Evolutionary conservation across 1,139 yeast species (phyloP), one percentile per base, ranked within the genome.

Genomic region (Debaryomyces nepalensis): DNA sequence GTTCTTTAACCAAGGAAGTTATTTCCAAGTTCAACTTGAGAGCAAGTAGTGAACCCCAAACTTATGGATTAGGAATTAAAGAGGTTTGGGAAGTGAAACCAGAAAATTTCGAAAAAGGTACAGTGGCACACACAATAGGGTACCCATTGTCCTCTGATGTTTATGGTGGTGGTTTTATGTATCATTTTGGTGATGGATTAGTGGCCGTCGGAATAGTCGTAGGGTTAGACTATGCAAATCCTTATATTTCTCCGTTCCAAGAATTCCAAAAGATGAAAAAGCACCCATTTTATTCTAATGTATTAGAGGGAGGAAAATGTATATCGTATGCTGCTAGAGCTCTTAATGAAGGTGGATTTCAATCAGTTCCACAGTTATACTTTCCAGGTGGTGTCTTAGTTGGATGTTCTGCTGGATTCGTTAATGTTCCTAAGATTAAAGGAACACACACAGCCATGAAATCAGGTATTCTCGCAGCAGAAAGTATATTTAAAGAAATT

Each of bases 381-480:
- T 93, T 93, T 77, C 98, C 98, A 5, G 99, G 99, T 42, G 99
- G 99, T 42, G 83, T 90, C 5, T 70, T 93, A 20, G 93, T 93
- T 31, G 99, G 99, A 23, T 95, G 96, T 48, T 72, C 95, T 41
- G 99, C 99, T 6, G 99, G 99, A 1, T 91, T 93, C 63, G 79
- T 93, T 77, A 93, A 93, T 61, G 98, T 93, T 34, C 97, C 99
- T 34, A 93, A 93, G 63, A 87, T 93, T 57, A 93, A 93, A 68
- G 99, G 99, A n/a, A 85, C 97, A 0, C 99, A 93, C 61, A 91
- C 97, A 0, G 98, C 99, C 2, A 87, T 93, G 80, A 93, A 91
- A 63, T 77, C 95, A 8, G 99, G 98, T 26, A 84, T 93, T 75
- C 68, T 93, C 22, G 99, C 98, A 2, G 99, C 98, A 1, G 98